Conservation (phyloP, 371 early-diverging fungal species). For the Quaeritorhiza haematococci region DNA sequence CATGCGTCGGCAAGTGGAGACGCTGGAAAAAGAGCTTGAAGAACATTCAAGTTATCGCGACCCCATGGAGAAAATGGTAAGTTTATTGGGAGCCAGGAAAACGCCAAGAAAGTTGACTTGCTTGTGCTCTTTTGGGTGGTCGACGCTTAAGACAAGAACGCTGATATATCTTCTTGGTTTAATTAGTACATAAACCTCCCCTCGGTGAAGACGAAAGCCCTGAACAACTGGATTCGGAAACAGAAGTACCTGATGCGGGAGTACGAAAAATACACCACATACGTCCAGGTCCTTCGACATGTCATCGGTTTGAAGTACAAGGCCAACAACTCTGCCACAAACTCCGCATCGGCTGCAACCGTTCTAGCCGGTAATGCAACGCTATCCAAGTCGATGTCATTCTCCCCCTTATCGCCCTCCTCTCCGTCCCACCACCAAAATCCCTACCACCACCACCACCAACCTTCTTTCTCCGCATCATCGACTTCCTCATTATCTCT, state of each 20-base stretch:
- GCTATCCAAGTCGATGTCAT: too few relatives aligned
- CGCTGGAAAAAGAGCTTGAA: constrained; percentile 42
- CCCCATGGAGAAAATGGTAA: constrained; percentile 42
- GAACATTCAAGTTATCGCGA: constrained; percentile 44
- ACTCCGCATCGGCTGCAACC: background rate
- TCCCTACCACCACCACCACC: too few relatives aligned
- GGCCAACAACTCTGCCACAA: background rate
- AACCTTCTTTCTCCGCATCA: too few relatives aligned
- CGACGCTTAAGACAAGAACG: background rate
- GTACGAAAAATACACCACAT: constrained; percentile 83
- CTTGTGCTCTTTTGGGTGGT: background rate
- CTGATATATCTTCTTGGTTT: background rate
- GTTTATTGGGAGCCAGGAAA: background rate
- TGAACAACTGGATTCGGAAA: constrained; percentile 83
- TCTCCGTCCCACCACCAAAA: too few relatives aligned
- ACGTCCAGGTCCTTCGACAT: constrained; percentile 55
- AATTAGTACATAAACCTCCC: constrained; percentile 52
- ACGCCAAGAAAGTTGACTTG: background rate
- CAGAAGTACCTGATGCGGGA: constrained; percentile 78
- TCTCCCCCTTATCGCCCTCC: too few relatives aligned
- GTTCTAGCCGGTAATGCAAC: too few relatives aligned
- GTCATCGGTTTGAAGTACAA: background rate
- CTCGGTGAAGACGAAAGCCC: constrained; percentile 58
- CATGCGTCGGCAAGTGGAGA: constrained; percentile 37
- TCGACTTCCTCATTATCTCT: too few relatives aligned